Evolutionary conservation across 805 yeast genomes (phyloP).

Genomic region (Kuraishia molischiana): DNA sequence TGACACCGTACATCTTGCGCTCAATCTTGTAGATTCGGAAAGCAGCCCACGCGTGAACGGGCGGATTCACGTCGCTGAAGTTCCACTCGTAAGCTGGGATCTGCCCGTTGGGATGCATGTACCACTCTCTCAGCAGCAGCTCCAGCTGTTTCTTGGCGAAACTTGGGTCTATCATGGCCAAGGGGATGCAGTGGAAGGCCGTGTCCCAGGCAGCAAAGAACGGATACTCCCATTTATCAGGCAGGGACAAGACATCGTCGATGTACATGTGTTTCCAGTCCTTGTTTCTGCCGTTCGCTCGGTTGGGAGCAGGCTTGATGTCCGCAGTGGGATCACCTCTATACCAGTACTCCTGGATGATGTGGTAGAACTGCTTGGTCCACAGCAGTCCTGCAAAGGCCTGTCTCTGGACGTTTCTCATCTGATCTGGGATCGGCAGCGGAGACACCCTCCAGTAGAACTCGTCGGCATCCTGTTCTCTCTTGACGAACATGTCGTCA

Average conservation of each 20-base stretch:
- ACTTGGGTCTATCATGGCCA: slow-evolving; percentile 88
- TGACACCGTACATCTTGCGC: slow-evolving; percentile 71
- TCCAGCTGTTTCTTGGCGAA: slow-evolving; percentile 87
- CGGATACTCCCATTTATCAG: slow-evolving; percentile 95
- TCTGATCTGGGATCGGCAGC: slow-evolving; percentile 68
- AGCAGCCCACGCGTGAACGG: slow-evolving; percentile 95
- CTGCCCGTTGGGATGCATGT: slow-evolving; percentile 97
- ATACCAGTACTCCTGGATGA: slow-evolving; percentile 79
- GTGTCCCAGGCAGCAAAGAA: slow-evolving; percentile 97
- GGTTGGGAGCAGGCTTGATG: slow-evolving; percentile 67
- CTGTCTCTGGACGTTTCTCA: slow-evolving; percentile 81
- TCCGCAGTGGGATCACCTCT: slow-evolving; percentile 73
- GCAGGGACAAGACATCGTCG: slow-evolving; percentile 80
- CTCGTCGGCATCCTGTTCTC: slow-evolving; percentile 86
- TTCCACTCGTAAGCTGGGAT: slow-evolving; percentile 97
- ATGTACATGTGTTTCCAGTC: slow-evolving; percentile 87
- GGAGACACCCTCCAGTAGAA: slow-evolving; percentile 88
- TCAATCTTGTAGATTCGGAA: slow-evolving; percentile 83
- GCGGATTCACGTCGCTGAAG: slow-evolving; percentile 92
- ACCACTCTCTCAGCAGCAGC: slow-evolving; percentile 86
- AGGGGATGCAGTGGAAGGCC: slow-evolving; percentile 88
- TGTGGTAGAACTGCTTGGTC: slow-evolving; percentile 88
- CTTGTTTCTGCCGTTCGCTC: slow-evolving; percentile 81
- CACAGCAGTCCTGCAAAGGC: slow-evolving; percentile 91
- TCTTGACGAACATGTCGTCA: slow-evolving; percentile 56